phyloP scores from a whole-genome alignment of 192 early-diverging fungal species.

The Coemansia guatemalensis region DNA sequence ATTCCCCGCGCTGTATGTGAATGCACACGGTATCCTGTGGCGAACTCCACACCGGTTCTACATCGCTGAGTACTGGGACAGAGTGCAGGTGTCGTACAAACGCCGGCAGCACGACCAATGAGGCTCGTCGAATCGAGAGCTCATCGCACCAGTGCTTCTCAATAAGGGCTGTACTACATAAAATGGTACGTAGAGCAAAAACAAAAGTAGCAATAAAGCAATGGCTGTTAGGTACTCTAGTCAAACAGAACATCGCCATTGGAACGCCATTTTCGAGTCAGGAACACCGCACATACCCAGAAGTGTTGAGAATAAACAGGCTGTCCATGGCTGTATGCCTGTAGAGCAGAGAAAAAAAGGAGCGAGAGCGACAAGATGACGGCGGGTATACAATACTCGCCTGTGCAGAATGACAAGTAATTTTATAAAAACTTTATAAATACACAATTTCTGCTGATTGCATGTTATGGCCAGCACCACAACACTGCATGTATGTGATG shows the following conservation, averaged over 20 bases:
- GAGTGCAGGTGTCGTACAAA: constrained; percentile 58
- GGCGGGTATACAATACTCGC: too few species aligned
- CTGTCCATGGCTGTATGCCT: constrained; percentile 58
- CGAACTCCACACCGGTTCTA: constrained; percentile 34
- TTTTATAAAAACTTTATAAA: too few species aligned
- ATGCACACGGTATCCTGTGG: constrained; percentile 26
- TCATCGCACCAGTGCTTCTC: constrained; percentile 83
- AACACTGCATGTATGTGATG: too few species aligned
- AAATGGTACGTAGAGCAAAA: not conserved
- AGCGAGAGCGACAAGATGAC: too few species aligned
- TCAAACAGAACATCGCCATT: not conserved
- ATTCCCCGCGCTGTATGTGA: constrained; percentile 58
- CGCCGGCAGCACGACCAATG: constrained; percentile 62
- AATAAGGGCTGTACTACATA: constrained; percentile 73
- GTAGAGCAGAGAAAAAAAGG: not conserved
- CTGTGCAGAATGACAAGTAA: too few species aligned
- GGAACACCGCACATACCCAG: constrained; percentile 52
- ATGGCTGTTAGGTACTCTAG: not conserved
- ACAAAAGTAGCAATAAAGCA: constrained; percentile 1
- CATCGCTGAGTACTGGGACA: constrained; percentile 37
- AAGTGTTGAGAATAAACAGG: constrained; percentile 66
- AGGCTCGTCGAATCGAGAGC: constrained; percentile 61
- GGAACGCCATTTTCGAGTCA: not conserved
- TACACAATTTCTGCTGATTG: too few species aligned
- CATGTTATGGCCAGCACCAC: too few species aligned